These are phyloP conservation scores for Chimonanthus salicifolius DNA, from an alignment of 164 flowering plant species.

Conservation along the genomic window DNA sequence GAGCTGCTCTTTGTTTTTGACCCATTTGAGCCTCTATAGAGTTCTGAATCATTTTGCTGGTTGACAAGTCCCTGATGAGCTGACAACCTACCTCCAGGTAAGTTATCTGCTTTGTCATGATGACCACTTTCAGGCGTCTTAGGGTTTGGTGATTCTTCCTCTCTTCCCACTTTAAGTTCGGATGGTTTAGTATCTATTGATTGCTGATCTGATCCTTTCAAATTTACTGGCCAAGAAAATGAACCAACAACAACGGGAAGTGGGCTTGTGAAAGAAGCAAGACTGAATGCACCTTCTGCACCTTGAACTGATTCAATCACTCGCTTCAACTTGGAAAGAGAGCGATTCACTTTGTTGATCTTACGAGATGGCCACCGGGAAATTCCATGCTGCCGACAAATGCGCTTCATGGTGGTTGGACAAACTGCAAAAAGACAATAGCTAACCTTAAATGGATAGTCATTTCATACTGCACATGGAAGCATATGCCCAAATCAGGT, in stretches of 20 bases:
- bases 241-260: conserved; percentile 62
- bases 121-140: conserved; percentile 26
- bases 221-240: conserved; percentile 48
- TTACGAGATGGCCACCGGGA: conserved; percentile 99
- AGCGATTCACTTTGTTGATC: conserved; percentile 91
- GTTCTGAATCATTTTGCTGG: conserved; percentile 21
- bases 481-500: not conserved
- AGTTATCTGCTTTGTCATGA: conserved; percentile 22
- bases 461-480: not conserved
- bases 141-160: conserved; percentile 18
- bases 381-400: conserved; percentile 96
- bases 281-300: conserved; percentile 59
- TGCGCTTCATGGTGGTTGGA: conserved; percentile 99
- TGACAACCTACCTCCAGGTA: conserved; percentile 15
- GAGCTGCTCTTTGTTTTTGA: conserved; percentile 46
- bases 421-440: conserved; percentile 57
- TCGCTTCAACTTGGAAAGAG: conserved; percentile 79
- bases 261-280: conserved; percentile 56
- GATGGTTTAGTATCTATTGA: conserved; percentile 27
- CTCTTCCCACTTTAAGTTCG: conserved; percentile 30
- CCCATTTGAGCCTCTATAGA: conserved; percentile 23
- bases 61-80: conserved; percentile 23
- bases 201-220: conserved; percentile 32
- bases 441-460: not conserved
- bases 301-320: conserved; percentile 98